Evolutionary conservation across 495 filamentous ascomycete species (phyloP).

Genomic region (Neurospora sp.): DNA sequence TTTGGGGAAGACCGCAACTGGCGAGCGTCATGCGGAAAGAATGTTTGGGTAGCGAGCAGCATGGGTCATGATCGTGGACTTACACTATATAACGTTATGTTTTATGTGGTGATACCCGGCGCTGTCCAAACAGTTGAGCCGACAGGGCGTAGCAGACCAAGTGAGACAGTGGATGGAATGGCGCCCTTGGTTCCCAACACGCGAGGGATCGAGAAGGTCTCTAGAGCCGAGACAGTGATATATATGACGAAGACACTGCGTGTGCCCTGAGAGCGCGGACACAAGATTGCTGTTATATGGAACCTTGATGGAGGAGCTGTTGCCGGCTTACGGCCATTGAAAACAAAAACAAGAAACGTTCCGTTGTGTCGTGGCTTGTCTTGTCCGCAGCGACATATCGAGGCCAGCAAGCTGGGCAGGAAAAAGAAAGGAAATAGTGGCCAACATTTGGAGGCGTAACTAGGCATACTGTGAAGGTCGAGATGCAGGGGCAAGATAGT

Average conservation of each 20-base stretch:
- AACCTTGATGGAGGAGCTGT: neutral
- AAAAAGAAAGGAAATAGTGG: neutral
- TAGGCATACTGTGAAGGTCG: neutral
- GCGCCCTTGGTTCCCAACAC: neutral
- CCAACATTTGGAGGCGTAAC: neutral
- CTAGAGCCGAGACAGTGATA: constrained; percentile 10
- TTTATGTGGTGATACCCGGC: constrained; percentile 9
- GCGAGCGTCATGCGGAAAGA: neutral
- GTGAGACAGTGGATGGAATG: constrained; percentile 5
- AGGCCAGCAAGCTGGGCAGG: neutral
- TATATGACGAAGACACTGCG: constrained; percentile 11
- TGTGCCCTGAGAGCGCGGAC: neutral
- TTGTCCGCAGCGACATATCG: neutral
- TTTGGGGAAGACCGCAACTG: neutral
- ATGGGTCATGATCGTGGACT: neutral
- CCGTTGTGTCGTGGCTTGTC: neutral
- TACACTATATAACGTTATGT: neutral
- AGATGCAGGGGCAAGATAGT: neutral
- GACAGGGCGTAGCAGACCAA: constrained; percentile 3
- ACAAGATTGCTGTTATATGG: neutral
- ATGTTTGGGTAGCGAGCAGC: neutral
- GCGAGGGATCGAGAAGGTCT: neutral
- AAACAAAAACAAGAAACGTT: neutral
- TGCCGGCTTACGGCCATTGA: neutral
- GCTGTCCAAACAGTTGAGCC: constrained; percentile 5